Evolutionary conservation across 306 rosid species (phyloP).

Genomic region (Canavalia ensiformis): DNA sequence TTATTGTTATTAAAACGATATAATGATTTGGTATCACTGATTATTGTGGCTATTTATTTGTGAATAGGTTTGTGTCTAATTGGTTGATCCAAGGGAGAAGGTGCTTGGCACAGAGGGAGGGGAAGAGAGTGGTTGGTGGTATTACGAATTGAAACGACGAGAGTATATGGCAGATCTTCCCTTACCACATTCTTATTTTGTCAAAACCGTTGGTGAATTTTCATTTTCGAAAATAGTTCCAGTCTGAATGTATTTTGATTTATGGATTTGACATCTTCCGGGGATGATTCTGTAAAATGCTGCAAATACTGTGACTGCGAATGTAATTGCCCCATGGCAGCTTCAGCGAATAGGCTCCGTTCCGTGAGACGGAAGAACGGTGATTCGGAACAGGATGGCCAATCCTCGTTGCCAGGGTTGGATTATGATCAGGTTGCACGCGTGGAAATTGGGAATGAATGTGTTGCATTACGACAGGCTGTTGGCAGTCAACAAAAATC

Average conservation of each 20-base stretch:
- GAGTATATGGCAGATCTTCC: slow-evolving; percentile 12
- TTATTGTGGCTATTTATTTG: slow-evolving; percentile 12
- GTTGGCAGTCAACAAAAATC: slow-evolving; percentile 74
- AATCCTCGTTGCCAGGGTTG: slow-evolving; percentile 51
- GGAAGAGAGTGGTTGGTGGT: slow-evolving; percentile 33
- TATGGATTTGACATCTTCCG: slow-evolving; percentile 78
- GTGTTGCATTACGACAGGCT: slow-evolving; percentile 71
- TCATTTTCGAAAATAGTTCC: not conserved
- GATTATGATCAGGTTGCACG: slow-evolving; percentile 58
- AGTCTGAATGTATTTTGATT: slow-evolving; percentile 39
- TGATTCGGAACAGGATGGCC: slow-evolving; percentile 58
- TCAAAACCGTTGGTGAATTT: slow-evolving; percentile 9
- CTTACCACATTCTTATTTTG: slow-evolving; percentile 32
- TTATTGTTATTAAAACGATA: not conserved
- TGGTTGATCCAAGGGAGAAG: slow-evolving; percentile 44
- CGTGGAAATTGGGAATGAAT: slow-evolving; percentile 77
- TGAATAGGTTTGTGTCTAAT: slow-evolving; percentile 50
- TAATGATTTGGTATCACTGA: not conserved
- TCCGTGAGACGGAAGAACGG: slow-evolving; percentile 69
- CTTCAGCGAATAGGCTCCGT: slow-evolving; percentile 64
- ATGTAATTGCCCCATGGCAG: slow-evolving; percentile 58
- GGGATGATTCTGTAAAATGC: slow-evolving; percentile 53
- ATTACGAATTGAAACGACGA: slow-evolving; percentile 5
- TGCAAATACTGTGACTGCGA: slow-evolving; percentile 65
- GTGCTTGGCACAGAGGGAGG: slow-evolving; percentile 49